A percentile compares a stretch with the other conserved stretches of the same genome.
phyloP scores from a whole-genome alignment of 2,329 filamentous ascomycete genomes.

The Geosmithia morbida region DNA sequence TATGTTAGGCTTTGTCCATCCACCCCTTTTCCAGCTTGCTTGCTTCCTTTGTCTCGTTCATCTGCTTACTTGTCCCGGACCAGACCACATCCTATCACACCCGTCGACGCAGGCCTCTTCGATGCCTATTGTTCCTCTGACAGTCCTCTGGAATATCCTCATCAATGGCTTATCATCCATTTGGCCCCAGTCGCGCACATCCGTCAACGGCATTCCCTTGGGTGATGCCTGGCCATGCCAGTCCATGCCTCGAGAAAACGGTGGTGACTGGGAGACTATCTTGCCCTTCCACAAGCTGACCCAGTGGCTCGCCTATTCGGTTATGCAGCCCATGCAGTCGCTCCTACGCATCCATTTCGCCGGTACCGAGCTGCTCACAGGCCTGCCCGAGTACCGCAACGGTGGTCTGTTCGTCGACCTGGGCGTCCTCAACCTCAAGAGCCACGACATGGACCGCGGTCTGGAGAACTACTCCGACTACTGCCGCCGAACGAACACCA shows the following conservation, averaged over 20 bases:
- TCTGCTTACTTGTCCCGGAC: slow-evolving; percentile 1
- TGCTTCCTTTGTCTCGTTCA: background rate
- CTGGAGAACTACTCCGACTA: slow-evolving; percentile 49
- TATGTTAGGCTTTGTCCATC: slow-evolving; percentile 23
- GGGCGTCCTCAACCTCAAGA: slow-evolving; percentile 65
- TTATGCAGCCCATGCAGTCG: slow-evolving; percentile 82
- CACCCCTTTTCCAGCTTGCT: background rate
- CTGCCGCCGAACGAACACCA: slow-evolving; percentile 55
- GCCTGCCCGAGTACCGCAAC: slow-evolving; percentile 83
- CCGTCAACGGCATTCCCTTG: slow-evolving; percentile 72
- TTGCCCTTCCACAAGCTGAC: slow-evolving; percentile 89
- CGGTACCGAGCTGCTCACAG: slow-evolving; percentile 69
- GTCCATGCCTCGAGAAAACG: slow-evolving; percentile 49
- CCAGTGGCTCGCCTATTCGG: slow-evolving; percentile 87
- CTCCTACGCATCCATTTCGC: slow-evolving; percentile 70
- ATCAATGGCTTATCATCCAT: slow-evolving; percentile 78
- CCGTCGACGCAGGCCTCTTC: slow-evolving; percentile 80
- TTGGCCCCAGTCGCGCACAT: slow-evolving; percentile 78
- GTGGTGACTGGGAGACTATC: slow-evolving; percentile 56
- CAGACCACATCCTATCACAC: slow-evolving; percentile 86
- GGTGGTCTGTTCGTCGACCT: slow-evolving; percentile 79
- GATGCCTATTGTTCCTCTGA: slow-evolving; percentile 72
- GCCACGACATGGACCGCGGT: slow-evolving; percentile 54
- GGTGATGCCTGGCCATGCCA: slow-evolving; percentile 92
- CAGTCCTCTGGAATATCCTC: slow-evolving; percentile 79